A percentile compares a stretch with the other conserved stretches of the same genome.
Evolutionary conservation across 2,329 filamentous ascomycete genomes (phyloP).

Genomic region (Talaromyces sp.): DNA sequence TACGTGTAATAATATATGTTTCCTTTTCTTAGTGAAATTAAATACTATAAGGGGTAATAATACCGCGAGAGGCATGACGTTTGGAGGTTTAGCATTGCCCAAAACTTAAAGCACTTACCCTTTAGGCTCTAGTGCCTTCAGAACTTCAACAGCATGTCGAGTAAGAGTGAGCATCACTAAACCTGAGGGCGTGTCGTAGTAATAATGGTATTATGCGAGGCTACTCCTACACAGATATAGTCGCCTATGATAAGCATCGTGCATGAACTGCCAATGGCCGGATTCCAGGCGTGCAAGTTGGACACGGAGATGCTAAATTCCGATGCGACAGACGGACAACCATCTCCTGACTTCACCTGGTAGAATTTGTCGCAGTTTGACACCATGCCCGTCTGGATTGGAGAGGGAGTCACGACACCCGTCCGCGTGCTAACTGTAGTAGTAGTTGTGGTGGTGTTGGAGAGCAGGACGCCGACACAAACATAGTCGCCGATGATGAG

Average conservation of each 20-base stretch:
- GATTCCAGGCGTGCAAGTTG: constrained; percentile 25
- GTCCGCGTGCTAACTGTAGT: not conserved
- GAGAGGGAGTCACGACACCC: not conserved
- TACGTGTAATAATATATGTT: too few species aligned
- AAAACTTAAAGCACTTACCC: too few species aligned
- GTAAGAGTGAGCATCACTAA: too few species aligned
- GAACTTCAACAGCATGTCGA: too few species aligned
- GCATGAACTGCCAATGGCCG: constrained; percentile 24
- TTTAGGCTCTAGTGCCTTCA: too few species aligned
- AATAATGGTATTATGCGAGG: not conserved
- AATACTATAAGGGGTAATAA: too few species aligned
- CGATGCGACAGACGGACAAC: constrained; percentile 12
- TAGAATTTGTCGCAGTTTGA: constrained; percentile 13
- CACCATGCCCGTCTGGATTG: not conserved
- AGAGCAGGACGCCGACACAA: not conserved
- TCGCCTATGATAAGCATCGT: constrained; percentile 19
- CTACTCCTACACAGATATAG: constrained; percentile 20
- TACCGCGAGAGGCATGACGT: too few species aligned
- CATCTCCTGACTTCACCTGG: constrained; percentile 13
- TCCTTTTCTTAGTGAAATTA: too few species aligned
- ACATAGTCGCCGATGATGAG: not conserved
- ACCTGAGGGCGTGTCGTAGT: not conserved
- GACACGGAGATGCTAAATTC: constrained; percentile 16
- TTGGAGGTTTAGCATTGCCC: too few species aligned
- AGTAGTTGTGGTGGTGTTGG: not conserved